phyloP scores from a whole-genome alignment of 768 basidiomycete genomes.

The Naganishia vaughanmartiniae region DNA sequence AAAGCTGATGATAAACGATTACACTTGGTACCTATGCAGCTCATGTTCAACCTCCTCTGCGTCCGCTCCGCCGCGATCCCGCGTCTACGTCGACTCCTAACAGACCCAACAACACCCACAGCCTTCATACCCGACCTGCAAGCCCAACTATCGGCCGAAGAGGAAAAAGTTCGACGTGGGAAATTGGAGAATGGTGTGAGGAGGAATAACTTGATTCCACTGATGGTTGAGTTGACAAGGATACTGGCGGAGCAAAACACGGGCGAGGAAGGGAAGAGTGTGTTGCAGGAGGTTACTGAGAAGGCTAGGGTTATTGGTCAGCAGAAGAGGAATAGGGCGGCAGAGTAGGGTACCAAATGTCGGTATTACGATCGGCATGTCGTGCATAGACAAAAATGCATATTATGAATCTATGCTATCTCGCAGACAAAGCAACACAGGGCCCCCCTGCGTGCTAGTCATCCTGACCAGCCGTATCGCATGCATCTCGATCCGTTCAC shows the following conservation, averaged over 20 bases:
- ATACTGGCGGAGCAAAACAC: conserved; percentile 41
- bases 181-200: conserved; percentile 44
- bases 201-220: conserved; percentile 46
- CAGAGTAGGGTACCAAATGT: conserved; percentile 28
- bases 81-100: conserved; percentile 62
- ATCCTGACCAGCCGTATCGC: no score
- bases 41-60: conserved; percentile 89
- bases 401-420: no score
- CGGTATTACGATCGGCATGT: background rate
- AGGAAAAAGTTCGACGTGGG: conserved; percentile 38
- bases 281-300: conserved; percentile 58
- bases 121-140: conserved; percentile 30
- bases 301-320: conserved; percentile 64
- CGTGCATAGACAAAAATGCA: background rate
- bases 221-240: conserved; percentile 45
- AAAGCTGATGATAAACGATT: no score
- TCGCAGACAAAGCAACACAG: no score
- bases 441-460: no score
- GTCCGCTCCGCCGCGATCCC: conserved; percentile 79
- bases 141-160: conserved; percentile 43
- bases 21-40: conserved; percentile 54
- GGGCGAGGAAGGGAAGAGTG: conserved; percentile 32
- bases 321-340: conserved; percentile 59
- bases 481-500: background rate
- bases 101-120: conserved; percentile 43